Evolutionary conservation across 805 yeast genomes (phyloP), one percentile per base, ranked within the genome.

Genomic region (Saccharomycopsis fermentans): DNA sequence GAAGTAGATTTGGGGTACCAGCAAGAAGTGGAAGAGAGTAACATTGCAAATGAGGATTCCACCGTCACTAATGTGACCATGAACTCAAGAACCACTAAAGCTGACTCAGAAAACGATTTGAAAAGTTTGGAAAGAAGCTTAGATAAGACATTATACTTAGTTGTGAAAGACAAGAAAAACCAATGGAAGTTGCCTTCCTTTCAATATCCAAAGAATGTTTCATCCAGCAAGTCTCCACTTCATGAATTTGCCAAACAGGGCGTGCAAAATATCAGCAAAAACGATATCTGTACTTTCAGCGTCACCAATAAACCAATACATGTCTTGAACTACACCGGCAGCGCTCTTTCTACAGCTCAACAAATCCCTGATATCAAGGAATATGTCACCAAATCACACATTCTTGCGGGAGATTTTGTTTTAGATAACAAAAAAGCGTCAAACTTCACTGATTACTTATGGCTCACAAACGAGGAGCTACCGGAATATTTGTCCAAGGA

Each of bases 251-350:
- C 96, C 2, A 89, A 87, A 70, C 72, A 78, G 54, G 95, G 96
- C 0, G 73, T 94, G 58, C 78, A 82, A 68, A 65, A 71, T 24
- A 66, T 87, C 21, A 96, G 96, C 19, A 96, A 96, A 35, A 80
- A 77, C 11, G 70, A 77, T 58, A 80, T 94, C 69, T 87, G 90
- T 72, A 86, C 90, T 51, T 92, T 95, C 88, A 81, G 87, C 21
- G 96, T 94, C n/a, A 90, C 98, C 26, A 82, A 81, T 58, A 86
- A 86, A 4, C 98, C 99, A 47, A 85, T 91, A 48, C 90, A 84
- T 51, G 82, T 86, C 1, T 67, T 85, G 62, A 76, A 81, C 64
- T 77, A 74, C 62, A 54, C 66, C 29, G 60, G 65, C 6, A 64
- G 59, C 14, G 64, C 68, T 1, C 29, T 65, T 29, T 68, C 68